A percentile compares a stretch with the other conserved stretches of the same genome.
These are phyloP conservation scores for Leccinum subgranulosum DNA, from an alignment of 768 basidiomycete genomes.

Conservation along the genomic window DNA sequence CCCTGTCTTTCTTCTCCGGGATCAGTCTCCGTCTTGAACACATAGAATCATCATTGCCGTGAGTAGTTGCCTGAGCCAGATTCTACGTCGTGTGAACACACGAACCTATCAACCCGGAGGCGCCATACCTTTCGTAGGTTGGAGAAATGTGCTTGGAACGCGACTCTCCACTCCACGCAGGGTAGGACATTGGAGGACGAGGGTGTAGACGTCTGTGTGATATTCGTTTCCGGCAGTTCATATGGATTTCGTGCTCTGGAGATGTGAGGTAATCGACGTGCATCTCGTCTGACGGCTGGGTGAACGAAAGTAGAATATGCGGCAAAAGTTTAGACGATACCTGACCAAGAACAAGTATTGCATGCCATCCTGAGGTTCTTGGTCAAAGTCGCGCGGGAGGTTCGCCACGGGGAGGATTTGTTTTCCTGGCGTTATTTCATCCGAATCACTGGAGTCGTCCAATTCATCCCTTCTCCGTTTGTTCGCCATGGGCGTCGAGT, in stretches of 20 bases:
- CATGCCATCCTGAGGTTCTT: conserved; percentile 66
- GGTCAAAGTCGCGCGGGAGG: conserved; percentile 66
- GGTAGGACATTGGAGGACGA: conserved; percentile 45
- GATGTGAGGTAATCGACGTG: conserved; percentile 58
- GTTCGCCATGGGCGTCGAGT: conserved; percentile 19
- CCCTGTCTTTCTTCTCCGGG: conserved; percentile 70
- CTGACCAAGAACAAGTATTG: conserved; percentile 82
- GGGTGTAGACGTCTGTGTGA: conserved; percentile 11
- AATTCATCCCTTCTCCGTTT: conserved; percentile 57
- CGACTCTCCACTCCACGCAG: conserved; percentile 60
- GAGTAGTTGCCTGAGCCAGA: conserved; percentile 55
- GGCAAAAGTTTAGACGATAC: conserved; percentile 35
- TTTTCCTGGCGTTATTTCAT: conserved; percentile 58
- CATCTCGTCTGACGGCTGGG: conserved; percentile 57
- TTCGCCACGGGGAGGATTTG: conserved; percentile 82
- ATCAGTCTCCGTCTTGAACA: conserved; percentile 37
- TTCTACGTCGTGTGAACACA: conserved; percentile 47
- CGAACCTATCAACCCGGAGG: not conserved
- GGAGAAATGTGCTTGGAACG: conserved; percentile 56
- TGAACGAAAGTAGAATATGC: conserved; percentile 5
- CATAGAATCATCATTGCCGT: conserved; percentile 12
- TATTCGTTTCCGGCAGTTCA: conserved; percentile 36
- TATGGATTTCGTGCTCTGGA: conserved; percentile 72
- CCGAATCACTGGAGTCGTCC: conserved; percentile 51
- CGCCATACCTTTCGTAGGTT: conserved; percentile 57